Evolutionary conservation across 106 monocot species (phyloP).

Genomic region (Dioscorea zingiberensis): DNA sequence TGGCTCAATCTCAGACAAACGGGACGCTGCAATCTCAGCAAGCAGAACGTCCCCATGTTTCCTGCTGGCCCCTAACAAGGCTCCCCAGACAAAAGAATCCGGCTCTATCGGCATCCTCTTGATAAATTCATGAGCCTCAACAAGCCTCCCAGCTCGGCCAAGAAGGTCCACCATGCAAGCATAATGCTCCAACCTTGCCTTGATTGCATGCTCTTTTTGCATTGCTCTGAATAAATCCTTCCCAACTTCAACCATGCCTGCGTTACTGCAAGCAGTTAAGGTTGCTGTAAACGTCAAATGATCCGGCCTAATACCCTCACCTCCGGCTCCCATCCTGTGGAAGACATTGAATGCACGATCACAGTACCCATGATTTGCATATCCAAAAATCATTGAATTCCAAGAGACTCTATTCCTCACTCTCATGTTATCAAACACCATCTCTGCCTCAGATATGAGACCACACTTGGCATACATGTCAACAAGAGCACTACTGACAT

Average conservation of each 20-base stretch:
- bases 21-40: constrained; percentile 30
- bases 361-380: constrained; percentile 40
- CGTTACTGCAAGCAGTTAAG: constrained; percentile 56
- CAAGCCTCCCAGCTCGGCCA: constrained; percentile 40
- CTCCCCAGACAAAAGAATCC: constrained; percentile 64
- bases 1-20: constrained; percentile 35
- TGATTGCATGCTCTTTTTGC: constrained; percentile 26
- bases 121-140: constrained; percentile 41
- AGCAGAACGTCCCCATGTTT: constrained; percentile 29
- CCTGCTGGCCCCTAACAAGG: constrained; percentile 45
- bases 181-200: constrained; percentile 58
- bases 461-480: constrained; percentile 70
- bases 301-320: constrained; percentile 16
- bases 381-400: constrained; percentile 58
- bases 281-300: constrained; percentile 53
- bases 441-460: constrained; percentile 28
- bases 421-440: constrained; percentile 30
- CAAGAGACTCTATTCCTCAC: constrained; percentile 31
- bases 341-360: constrained; percentile 32
- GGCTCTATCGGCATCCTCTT: constrained; percentile 39
- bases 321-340: constrained; percentile 24
- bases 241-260: constrained; percentile 42
- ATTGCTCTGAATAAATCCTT: constrained; percentile 29
- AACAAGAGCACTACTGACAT: constrained; percentile 35
- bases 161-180: constrained; percentile 68